Evolutionary conservation across 805 yeast genomes (phyloP), one percentile per base, ranked within the genome.

Genomic region (Lipomyces sp.): DNA sequence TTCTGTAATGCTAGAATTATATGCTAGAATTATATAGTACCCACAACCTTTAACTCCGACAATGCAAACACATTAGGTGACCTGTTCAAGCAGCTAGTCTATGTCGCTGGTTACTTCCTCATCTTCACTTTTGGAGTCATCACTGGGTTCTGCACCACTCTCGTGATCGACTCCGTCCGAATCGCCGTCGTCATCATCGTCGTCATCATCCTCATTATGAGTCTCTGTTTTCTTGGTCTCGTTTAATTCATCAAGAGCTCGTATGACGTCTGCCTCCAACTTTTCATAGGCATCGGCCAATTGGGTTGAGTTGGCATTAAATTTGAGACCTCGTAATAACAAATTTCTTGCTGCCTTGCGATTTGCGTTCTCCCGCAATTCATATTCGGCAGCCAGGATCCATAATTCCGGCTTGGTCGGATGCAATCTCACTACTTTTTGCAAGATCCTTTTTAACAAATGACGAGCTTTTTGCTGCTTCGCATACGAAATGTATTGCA

Each of bases 321-420:
- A 90, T 76, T 96, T 83, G 53, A 95, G 81, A 39, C 89, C 96
- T 71, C 90, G 86, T 77, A 93, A 97, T 77, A 92, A 87, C 33
- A 95, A 82, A 8, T 86, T 86, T 77, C 99, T 85, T 30, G 98
- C 93, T 57, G 96, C 93, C 75, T 89, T 87, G 56, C 96, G 90
- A 73, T 92, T 90, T 53, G 94, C 90, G 77, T 95, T 92, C 35
- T 85, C 85, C 72, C 94, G 97, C 73, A 90, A 88, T 79, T 95
- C 98, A 78, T 91, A 92, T 75, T 90, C 90, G 37, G 98, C 97
- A 32, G 97, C 98, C 73, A 91, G 85, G 54, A 95, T 85, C 99
- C 99, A 95, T 18, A 94, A 90, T 72, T 88, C 90, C 1, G 92
- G 85, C 74, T 93, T 90, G 54, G 90, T 84, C n/a, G 99, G 98